Conservation (phyloP, 179 eudicot genomes). For the Beta corolliflora region DNA sequence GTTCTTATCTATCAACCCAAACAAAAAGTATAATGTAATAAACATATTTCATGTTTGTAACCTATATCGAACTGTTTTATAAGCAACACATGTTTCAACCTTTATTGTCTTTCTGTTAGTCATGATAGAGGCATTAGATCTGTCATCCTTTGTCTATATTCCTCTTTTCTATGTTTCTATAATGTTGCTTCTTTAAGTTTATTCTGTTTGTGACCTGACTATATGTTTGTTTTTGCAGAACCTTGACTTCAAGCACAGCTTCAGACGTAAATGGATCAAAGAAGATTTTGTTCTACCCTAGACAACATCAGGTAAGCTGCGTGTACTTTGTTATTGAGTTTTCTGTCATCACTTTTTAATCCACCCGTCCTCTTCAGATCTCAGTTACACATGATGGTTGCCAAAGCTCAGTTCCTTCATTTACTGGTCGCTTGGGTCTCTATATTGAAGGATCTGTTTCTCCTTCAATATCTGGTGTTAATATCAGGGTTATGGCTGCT, state of each 20-base stretch:
- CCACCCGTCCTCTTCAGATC: slow-evolving; percentile 43
- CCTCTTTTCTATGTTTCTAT: not conserved
- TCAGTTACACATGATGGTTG: slow-evolving; percentile 72
- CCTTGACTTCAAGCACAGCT: slow-evolving; percentile 23
- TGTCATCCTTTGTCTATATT: not conserved
- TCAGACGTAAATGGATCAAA: slow-evolving; percentile 50
- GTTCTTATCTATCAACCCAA: too few species aligned
- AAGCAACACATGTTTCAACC: not conserved
- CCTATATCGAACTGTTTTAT: not conserved
- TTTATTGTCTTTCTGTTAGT: not conserved
- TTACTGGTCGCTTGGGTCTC: slow-evolving; percentile 79
- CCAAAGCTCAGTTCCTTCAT: slow-evolving; percentile 66
- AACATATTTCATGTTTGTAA: not conserved
- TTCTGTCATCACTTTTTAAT: slow-evolving; percentile 15
- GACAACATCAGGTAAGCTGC: slow-evolving; percentile 66
- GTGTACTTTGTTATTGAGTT: slow-evolving; percentile 14
- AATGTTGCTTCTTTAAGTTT: not conserved
- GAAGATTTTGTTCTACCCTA: slow-evolving; percentile 81
- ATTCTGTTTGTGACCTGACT: slow-evolving; percentile 8
- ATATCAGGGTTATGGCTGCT: slow-evolving; percentile 64
- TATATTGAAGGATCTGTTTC: slow-evolving; percentile 96
- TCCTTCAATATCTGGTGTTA: slow-evolving; percentile 84
- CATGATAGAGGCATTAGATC: not conserved
- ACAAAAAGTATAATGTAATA: not conserved
- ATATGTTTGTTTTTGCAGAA: slow-evolving; percentile 29